Base-by-base conservation (phyloP, 2,329 filamentous ascomycete species). In the Grosmannia serpens region DNA sequence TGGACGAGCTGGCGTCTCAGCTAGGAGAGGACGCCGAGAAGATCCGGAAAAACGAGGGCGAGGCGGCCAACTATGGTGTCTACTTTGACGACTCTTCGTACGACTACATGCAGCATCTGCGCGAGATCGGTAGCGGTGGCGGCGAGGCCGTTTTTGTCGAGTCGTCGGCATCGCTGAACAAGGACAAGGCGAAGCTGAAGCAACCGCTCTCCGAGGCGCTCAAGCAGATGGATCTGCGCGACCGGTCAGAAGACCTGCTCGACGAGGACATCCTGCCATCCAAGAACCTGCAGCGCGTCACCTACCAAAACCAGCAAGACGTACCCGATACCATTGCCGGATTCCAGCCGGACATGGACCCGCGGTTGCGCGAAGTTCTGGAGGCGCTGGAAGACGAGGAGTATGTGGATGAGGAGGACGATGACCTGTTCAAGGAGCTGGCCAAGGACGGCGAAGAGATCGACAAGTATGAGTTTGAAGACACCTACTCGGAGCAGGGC, bases 51-150 rank as follows among this genome's bases (percentile, higher is more conserved):
- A 97, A 99, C 71, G 94, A 99, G 73, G 95, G 95, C 66, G 91
- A 99, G 74, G 94, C 95, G 10, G 94, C 95, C 64, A 89, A 88
- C 70, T 84, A 96, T 73, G 94, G 94, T 63, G 83, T 99, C 63
- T 99, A 88, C 77, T 99, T 81, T 71, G 95, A 99, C 73, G 94
- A 99, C 73, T 87, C 89, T 63, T 83, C 89, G 68, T 99, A 99
- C 74, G 94, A 99, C 73, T 99, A 99, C 75, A 99, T 99, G 94
- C 94, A 99, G 73, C 94, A 99, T 73, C 77, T 99, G 79, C 87
- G 91, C 58, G 94, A 97, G 66, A 75, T 99, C n/a, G 86, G 86
- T 59, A 72, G 77, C 50, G 89, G 81, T 7, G 83, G 83, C 27
- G 88, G 88, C 33, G 86, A 91, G 58, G 83, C 87, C 33, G 85